Evolutionary conservation across 2,329 filamentous ascomycete genomes (phyloP).

Genomic region (Hawksworthiomyces lignivorus): DNA sequence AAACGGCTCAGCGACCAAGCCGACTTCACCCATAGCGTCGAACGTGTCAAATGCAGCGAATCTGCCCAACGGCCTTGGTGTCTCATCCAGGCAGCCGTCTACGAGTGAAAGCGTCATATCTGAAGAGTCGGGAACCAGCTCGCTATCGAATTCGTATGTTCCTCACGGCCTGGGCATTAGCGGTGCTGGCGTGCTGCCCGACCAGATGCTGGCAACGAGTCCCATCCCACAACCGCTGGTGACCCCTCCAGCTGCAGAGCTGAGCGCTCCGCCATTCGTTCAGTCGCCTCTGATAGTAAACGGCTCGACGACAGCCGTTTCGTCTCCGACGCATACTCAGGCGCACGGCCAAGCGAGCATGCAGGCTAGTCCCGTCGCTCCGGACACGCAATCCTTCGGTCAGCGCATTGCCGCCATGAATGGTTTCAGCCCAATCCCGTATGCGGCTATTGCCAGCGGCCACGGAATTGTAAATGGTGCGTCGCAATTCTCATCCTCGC

Average conservation of each 20-base stretch:
- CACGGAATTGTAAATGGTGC: slow-evolving; percentile 20
- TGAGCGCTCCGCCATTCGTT: slow-evolving; percentile 20
- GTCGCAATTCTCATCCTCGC: slow-evolving; percentile 22
- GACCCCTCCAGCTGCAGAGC: slow-evolving; percentile 18
- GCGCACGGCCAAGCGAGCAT: background rate
- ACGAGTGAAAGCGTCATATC: slow-evolving; percentile 20
- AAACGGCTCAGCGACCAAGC: slow-evolving; percentile 29
- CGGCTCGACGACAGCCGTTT: slow-evolving; percentile 27
- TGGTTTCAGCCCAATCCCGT: slow-evolving; percentile 17
- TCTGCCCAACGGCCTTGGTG: slow-evolving; percentile 6
- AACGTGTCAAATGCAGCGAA: background rate
- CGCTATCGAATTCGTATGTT: slow-evolving; percentile 22
- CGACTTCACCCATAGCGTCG: slow-evolving; percentile 9
- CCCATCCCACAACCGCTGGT: slow-evolving; percentile 9
- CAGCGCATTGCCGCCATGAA: slow-evolving; percentile 23
- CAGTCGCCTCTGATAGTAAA: slow-evolving; percentile 47
- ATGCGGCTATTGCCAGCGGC: slow-evolving; percentile 18
- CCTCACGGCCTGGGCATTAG: slow-evolving; percentile 23
- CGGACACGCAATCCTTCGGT: slow-evolving; percentile 20
- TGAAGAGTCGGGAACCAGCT: slow-evolving; percentile 16
- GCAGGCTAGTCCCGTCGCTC: background rate
- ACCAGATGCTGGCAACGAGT: background rate
- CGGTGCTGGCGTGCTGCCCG: slow-evolving; percentile 9
- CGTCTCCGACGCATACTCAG: background rate
- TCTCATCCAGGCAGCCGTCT: slow-evolving; percentile 21